Percentiles rank a stretch among this genome's conserved stretches.
Evolutionary conservation across 306 rosid species (phyloP).

Genomic region (Citrullus amarus): DNA sequence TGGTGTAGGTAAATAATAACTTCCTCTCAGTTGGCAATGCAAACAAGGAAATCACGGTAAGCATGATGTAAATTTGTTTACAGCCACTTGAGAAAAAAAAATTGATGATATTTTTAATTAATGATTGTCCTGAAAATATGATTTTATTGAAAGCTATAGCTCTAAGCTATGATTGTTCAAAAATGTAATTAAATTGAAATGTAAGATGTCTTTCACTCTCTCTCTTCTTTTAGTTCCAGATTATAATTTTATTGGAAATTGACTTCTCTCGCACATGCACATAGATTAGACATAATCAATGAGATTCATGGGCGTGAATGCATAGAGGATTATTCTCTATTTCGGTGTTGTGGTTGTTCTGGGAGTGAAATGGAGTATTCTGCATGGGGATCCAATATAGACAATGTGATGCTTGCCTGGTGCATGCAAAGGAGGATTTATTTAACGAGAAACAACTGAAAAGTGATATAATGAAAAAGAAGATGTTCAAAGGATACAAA

Average conservation of each 20-base stretch:
- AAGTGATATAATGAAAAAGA: no score
- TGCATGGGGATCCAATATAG: neutral
- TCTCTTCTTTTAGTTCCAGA: neutral
- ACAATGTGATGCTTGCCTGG: neutral
- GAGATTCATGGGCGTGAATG: neutral
- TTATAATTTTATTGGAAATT: neutral
- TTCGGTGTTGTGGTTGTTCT: neutral
- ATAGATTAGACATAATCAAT: neutral
- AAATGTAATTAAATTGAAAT: neutral
- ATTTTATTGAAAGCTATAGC: neutral
- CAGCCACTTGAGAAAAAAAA: neutral
- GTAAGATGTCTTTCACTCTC: neutral
- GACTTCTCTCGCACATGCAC: neutral
- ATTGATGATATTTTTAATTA: neutral
- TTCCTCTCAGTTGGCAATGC: conserved; percentile 90
- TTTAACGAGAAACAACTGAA: no score
- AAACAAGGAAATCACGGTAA: conserved; percentile 82
- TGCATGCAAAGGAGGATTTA: neutral
- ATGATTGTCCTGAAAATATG: neutral
- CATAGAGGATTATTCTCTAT: neutral
- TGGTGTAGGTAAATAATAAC: conserved; percentile 93
- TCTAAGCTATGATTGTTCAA: neutral
- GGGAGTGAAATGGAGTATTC: neutral
- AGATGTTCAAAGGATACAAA: no score
- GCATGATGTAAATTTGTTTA: conserved; percentile 1